Percentiles rank a stretch among this genome's conserved stretches.
Conservation (phyloP, 2,329 filamentous ascomycete genomes). For the Stagonosporopsis rhizophila region DNA sequence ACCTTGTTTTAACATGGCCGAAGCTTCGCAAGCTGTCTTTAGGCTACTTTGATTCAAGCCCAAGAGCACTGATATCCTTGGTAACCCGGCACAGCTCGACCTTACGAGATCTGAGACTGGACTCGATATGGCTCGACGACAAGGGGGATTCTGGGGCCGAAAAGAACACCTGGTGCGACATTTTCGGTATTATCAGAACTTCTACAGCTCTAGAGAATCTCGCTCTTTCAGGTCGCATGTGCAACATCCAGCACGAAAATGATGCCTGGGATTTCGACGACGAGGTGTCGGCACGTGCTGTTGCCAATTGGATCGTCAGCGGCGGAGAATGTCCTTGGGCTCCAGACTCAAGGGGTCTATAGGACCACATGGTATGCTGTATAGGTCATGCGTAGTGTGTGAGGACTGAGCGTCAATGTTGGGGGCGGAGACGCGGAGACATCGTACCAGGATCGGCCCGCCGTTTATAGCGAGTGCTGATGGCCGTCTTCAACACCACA, state of each 20-base stretch:
- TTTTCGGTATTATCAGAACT: neutral
- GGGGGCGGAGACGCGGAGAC: neutral
- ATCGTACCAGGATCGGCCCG: neutral
- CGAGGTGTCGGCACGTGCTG: neutral
- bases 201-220: neutral
- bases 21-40: slow-evolving; percentile 19
- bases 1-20: neutral
- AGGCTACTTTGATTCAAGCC: slow-evolving; percentile 9
- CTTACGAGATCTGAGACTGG: slow-evolving; percentile 19
- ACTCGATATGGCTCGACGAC: slow-evolving; percentile 3
- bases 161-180: neutral
- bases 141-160: neutral
- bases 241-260: neutral
- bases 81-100: slow-evolving; percentile 16
- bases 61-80: slow-evolving; percentile 7
- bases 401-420: neutral
- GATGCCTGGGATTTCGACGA: slow-evolving; percentile 7
- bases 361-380: neutral
- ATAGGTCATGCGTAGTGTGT: neutral
- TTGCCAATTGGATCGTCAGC: slow-evolving; percentile 1
- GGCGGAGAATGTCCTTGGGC: neutral
- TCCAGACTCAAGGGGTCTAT: too few relatives aligned
- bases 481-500: neutral
- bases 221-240: neutral
- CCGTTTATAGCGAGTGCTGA: neutral